A percentile compares a stretch with the other conserved stretches of the same genome.
phyloP scores from a whole-genome alignment of 768 basidiomycete genomes.

The Leccinum arenicola region DNA sequence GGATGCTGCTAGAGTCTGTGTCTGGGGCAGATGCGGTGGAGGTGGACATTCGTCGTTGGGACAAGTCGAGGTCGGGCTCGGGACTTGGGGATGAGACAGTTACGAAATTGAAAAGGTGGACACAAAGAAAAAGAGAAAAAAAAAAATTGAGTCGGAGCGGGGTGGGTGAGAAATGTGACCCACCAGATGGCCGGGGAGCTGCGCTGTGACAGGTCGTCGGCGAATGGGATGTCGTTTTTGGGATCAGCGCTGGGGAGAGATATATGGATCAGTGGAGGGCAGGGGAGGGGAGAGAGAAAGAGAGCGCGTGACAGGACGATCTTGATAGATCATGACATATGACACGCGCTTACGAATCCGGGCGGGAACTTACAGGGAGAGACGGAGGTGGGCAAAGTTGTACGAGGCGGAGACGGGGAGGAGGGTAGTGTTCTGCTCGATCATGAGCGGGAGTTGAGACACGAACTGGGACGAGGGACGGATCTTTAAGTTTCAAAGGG shows the following conservation, averaged over 20 bases:
- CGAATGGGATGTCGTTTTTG: conserved; percentile 40
- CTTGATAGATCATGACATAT: conserved; percentile 32
- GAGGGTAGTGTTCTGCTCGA: conserved; percentile 46
- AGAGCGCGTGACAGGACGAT: conserved; percentile 25
- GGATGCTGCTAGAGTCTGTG: conserved; percentile 52
- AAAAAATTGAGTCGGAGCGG: conserved; percentile 16
- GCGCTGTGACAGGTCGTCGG: conserved; percentile 47
- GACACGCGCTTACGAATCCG: conserved; percentile 23
- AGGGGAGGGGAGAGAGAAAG: conserved; percentile 5
- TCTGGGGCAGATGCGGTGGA: conserved; percentile 68
- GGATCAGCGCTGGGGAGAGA: conserved; percentile 34
- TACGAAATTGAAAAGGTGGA: conserved; percentile 7
- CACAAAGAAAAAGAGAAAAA: conserved; percentile 12
- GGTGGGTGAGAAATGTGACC: conserved; percentile 25
- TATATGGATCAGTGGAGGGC: conserved; percentile 12
- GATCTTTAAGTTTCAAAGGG: conserved; percentile 20
- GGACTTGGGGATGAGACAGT: conserved; percentile 29
- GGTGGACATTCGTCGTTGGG: conserved; percentile 70
- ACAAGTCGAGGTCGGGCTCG: conserved; percentile 50
- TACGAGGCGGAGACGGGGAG: conserved; percentile 49
- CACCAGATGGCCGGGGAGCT: conserved; percentile 48
- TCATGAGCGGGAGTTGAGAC: conserved; percentile 40
- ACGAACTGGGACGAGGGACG: not conserved
- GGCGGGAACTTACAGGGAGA: conserved; percentile 48
- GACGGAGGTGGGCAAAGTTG: conserved; percentile 63